Evolutionary conservation across 768 basidiomycete genomes (phyloP), one percentile per base, ranked within the genome.

Genomic region (Leucocoprinus leucothites): DNA sequence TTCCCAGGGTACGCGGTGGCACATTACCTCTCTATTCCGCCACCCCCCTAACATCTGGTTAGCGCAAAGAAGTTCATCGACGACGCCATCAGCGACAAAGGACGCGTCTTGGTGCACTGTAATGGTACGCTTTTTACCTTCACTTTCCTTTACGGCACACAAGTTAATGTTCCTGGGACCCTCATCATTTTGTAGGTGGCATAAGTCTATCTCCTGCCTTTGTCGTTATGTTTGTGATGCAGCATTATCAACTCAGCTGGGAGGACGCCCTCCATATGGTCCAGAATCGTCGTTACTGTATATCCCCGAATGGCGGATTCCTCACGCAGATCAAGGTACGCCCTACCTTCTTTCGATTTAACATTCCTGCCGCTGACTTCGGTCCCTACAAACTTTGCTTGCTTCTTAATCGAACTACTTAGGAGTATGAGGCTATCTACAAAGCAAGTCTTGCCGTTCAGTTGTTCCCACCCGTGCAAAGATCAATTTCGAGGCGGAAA

Each of bases 361-460:
- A 25, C 34, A 11, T n/a, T 28, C 25, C 18, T 28, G 24, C 26
- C 21, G 40, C 22, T 16, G 7, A 25, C 24, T 16, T 18, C 2
- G 18, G 14, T n/a, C 24, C 19, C 38, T 11, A 31, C 25, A 8
- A 11, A 28, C 40, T 26, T 36, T 19, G 14, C 46, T 38, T 38
- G 4, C 41, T 22, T 43, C 26, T 13, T 45, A 31, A 31, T 31
- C 11, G 18, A 16, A 14, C 22, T 18, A 25, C 43, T 11, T 62
- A 94, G 92, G 94, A 94, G 74, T 96, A 94, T 60, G 91, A 95
- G 69, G 89, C 92, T 3, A 96, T 96, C 65, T 91, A 94, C 67
- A 85, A 82, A 62, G 94, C 94, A 8, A 82, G 75, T 53, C 74
- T 82, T 21, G 89, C 89, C 0, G 78, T 92, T 28, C 82, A 83